Evolutionary conservation across 108 stramenopile genomes (phyloP), one percentile per base, ranked within the genome.

Genomic region (Stephanodiscus triporus): DNA sequence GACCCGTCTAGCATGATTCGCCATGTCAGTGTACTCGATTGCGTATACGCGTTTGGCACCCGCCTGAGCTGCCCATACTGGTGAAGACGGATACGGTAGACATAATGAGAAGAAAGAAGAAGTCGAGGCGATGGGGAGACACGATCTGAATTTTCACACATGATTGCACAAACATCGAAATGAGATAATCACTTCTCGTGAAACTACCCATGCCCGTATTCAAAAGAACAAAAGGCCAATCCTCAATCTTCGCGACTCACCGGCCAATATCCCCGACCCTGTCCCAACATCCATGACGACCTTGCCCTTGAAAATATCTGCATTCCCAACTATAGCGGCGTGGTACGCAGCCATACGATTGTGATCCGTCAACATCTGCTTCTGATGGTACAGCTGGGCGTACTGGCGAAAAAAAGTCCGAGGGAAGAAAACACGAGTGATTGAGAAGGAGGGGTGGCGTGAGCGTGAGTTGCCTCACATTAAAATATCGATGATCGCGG

Each of bases 261-360:
- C 64, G 32, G 97, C 95, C 57, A 99, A 83, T 55, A 99, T 97
- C 2, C 98, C 98, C n/a, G 86, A 89, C 29, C 98, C 98, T 8
- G 98, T 97, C 13, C 98, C 98, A 23, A 99, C 95, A 78, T 99
- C 98, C 95, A 99, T 93, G 29, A 99, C 97, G 16, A 97, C 88
- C 88, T 99, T 99, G 65, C 95, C 98, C 75, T 89, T 90, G 73
- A 99, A 98, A 13, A 93, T 73, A 58, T 88, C 91, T 17, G 85
- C 26, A 79, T 99, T 99, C 14, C 95, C 95, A 61, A 97, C 78
- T 75, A 99, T 98, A 26, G 98, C 98, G 9, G 92, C 72, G 66
- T 98, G 97, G 78, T 99, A 99, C 24, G 97, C 97, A 9, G 95
- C 95, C 99, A 99, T 98, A 32, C 99, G 92, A 72, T 95, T 92